These are phyloP conservation scores for Medicago truncatula DNA, from an alignment of 306 rosid genomes.

Conservation along the genomic window MtrunA17r5.0-ANR NC_053048.1:45592001-45592500, in stretches of 20 bases:
- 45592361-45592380: slow-evolving; percentile 99
- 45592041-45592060: no score
- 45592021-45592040: no score
- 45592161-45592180: slow-evolving; percentile 2
- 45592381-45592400: slow-evolving; percentile 92
- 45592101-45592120: no score
- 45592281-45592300: slow-evolving; percentile 93
- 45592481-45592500: slow-evolving; percentile 26
- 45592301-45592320: slow-evolving; percentile 71
- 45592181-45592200: slow-evolving; percentile 1
- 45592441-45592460: slow-evolving; percentile 19
- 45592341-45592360: slow-evolving; percentile 88
- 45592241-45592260: slow-evolving; percentile 16
- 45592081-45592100: no score
- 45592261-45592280: slow-evolving; percentile 61
- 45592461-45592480: background rate
- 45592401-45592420: slow-evolving; percentile 84
- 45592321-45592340: slow-evolving; percentile 56
- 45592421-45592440: slow-evolving; percentile 93
- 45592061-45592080: no score
- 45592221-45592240: slow-evolving; percentile 9
- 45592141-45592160: no score
- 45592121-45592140: no score
- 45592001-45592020: no score
- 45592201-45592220: slow-evolving; percentile 31